phyloP scores from a whole-genome alignment of 306 rosid genomes.

The Cyclanthera cordifolia region DNA sequence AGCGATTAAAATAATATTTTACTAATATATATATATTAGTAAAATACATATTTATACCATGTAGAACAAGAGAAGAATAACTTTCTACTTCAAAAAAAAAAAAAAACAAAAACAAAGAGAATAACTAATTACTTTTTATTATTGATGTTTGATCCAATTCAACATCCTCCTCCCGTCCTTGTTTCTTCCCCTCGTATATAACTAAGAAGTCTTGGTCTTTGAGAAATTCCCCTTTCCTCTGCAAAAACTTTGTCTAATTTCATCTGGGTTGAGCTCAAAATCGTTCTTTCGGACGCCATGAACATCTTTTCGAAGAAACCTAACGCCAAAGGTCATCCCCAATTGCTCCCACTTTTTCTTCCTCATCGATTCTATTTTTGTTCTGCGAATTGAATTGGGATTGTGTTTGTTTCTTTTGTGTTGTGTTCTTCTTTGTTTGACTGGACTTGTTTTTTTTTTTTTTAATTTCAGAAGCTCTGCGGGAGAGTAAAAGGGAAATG shows the following conservation, averaged over 20 bases:
- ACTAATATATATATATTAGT: too few relatives aligned
- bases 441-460: background rate
- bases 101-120: too few relatives aligned
- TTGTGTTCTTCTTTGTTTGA: conserved; percentile 14
- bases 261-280: conserved; percentile 8
- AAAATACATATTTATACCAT: too few relatives aligned
- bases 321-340: conserved; percentile 69
- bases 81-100: too few relatives aligned
- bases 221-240: background rate
- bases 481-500: conserved; percentile 95
- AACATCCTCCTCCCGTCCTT: background rate
- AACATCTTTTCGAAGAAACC: conserved; percentile 87
- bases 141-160: background rate
- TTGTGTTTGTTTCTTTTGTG: background rate
- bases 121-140: too few relatives aligned
- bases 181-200: background rate
- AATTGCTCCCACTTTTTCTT: conserved; percentile 4
- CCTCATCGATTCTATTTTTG: background rate
- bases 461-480: conserved; percentile 65
- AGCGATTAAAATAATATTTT: too few relatives aligned
- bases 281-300: conserved; percentile 29
- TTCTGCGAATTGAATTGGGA: conserved; percentile 6
- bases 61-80: too few relatives aligned
- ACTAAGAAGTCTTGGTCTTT: background rate
- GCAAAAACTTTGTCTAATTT: background rate